Base-by-base conservation (phyloP, 192 early-diverging fungal genomes). In the Coemansia sp. region DNA sequence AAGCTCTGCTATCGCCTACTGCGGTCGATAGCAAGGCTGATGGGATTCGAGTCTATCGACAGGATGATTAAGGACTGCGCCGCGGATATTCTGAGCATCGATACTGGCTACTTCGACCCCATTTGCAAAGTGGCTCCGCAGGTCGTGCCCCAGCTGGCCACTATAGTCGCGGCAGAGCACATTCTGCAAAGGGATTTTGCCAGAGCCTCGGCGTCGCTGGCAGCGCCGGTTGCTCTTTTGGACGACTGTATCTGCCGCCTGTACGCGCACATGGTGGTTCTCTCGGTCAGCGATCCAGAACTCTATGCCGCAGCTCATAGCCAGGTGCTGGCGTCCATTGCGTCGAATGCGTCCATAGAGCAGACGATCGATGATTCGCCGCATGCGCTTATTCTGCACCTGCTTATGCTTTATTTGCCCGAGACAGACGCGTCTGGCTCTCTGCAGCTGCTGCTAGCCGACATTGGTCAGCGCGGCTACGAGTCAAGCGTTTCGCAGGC, bases 141-240 rank as follows among this genome's bases (percentile, higher is more conserved):
- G 23, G 9, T 39, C 1, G 50, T 29, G n/a, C 35, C 55, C 4
- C 62, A 55, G n/a, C 52, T 27, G 25, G 45, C 52, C 20, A 22
- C 62, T 7, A 59, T 61, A 20, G 61, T 60, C 30, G 71, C 64
- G 6, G 19, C 68, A 6, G 76, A 74, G 48, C 61, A 47, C 46
- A 71, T 74, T 61, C 45, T 79, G 51, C 67, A 58, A 4, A 64
- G 55, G 2, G 68, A 79, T 4, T 53, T 74, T 46, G 53, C 36
- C 2, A 46, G 51, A 39, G 67, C 63, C 3, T 27, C 28, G 0
- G 55, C 29, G 1, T 23, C 55, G 34, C 36, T 75, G 6, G 23
- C 64, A 11, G 25, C 45, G 4, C 7, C 58, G 11, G 50, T 58
- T 6, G 54, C 29, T 20, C 34, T 22, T 0, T 30, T 36, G 6